Conservation (phyloP, 345 rosid species). For the Citrus sinensis region DNA sequence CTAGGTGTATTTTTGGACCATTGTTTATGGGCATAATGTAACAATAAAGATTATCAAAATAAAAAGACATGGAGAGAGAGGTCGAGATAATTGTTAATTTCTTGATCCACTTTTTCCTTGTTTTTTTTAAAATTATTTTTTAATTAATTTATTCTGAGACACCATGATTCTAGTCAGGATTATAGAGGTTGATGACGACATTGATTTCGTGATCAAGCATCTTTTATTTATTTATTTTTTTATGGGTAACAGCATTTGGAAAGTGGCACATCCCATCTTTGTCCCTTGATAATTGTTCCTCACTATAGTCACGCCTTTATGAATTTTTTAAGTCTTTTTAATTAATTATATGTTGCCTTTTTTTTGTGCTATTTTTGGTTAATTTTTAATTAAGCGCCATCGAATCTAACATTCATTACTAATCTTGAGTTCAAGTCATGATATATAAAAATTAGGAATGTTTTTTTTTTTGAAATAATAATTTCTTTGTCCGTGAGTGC, state of each 20-base stretch:
- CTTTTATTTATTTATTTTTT: conserved; percentile 3
- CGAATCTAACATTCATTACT: too few relatives aligned
- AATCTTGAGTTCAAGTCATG: too few relatives aligned
- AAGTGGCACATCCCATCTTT: conserved; percentile 17
- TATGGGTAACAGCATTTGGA: conserved; percentile 8
- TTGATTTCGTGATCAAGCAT: conserved; percentile 44
- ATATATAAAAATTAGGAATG: too few relatives aligned
- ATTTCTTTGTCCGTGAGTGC: not conserved
- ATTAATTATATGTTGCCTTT: not conserved
- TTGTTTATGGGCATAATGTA: not conserved
- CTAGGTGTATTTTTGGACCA: not conserved
- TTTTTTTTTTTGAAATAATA: not conserved
- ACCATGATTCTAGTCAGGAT: conserved; percentile 18
- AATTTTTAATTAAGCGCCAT: too few relatives aligned
- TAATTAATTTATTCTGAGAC: conserved; percentile 12
- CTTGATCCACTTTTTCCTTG: not conserved
- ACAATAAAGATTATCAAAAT: not conserved
- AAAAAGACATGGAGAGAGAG: not conserved
- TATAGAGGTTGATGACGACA: conserved; percentile 31
- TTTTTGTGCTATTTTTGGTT: not conserved
- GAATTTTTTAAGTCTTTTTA: not conserved
- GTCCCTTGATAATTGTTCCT: conserved; percentile 6
- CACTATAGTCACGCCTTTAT: not conserved
- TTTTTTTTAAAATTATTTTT: not conserved
- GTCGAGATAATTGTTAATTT: not conserved